A percentile compares a stretch with the other conserved stretches of the same genome.
These are phyloP conservation scores for Lactarius indigo DNA, from an alignment of 768 basidiomycete genomes.

Conservation along the genomic window DNA sequence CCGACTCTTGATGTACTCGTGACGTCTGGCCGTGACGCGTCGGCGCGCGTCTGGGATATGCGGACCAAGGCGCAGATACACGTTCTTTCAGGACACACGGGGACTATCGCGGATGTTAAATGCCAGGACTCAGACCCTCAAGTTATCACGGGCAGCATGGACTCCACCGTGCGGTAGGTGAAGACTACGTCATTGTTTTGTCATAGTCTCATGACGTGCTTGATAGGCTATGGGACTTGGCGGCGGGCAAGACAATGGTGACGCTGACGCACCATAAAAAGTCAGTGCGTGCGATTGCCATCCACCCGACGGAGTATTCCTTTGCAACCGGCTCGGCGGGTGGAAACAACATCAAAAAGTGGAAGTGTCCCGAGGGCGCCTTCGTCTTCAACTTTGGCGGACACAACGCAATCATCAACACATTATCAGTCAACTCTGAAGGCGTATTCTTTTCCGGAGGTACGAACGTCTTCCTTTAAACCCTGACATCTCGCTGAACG, in stretches of 20 bases:
- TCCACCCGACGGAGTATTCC: constrained; percentile 95
- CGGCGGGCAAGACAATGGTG: constrained; percentile 94
- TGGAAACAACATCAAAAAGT: constrained; percentile 99
- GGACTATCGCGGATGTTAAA: constrained; percentile 92
- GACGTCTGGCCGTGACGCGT: constrained; percentile 93
- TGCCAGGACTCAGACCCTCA: constrained; percentile 98
- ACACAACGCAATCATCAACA: constrained; percentile 98
- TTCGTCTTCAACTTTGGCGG: constrained; percentile 97
- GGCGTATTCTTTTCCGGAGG: constrained; percentile 98
- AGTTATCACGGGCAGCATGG: constrained; percentile 98
- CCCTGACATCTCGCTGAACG: not conserved
- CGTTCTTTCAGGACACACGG: constrained; percentile 89
- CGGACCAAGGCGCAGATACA: constrained; percentile 95
- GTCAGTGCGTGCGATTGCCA: constrained; percentile 87
- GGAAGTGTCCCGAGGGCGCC: constrained; percentile 95
- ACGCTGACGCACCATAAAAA: constrained; percentile 99
- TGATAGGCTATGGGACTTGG: constrained; percentile 88
- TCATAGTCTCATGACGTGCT: constrained; percentile 8
- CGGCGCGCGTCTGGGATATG: constrained; percentile 99
- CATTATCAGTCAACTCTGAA: constrained; percentile 87
- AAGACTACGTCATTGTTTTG: not conserved
- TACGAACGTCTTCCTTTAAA: constrained; percentile 34
- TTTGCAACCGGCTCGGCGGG: constrained; percentile 95
- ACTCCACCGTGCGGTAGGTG: constrained; percentile 84
- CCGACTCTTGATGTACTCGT: constrained; percentile 95